phyloP scores from a whole-genome alignment of 345 rosid species.

The Anastatica hierochuntica region DNA sequence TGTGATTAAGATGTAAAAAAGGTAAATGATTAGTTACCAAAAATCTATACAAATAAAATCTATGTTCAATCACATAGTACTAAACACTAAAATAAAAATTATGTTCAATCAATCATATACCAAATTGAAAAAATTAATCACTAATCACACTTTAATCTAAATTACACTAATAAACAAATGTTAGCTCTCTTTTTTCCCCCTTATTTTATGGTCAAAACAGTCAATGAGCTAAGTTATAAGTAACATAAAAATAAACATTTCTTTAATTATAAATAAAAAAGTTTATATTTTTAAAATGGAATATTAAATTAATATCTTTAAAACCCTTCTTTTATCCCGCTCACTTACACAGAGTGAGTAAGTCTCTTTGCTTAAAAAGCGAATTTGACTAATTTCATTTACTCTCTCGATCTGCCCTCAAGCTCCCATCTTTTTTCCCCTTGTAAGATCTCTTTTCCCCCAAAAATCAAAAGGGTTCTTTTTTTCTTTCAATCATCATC shows the following conservation, averaged over 20 bases:
- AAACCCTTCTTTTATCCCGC: constrained; percentile 20
- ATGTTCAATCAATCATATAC: no score
- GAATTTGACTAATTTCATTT: constrained; percentile 21
- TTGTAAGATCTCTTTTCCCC: background rate
- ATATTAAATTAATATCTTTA: constrained; percentile 11
- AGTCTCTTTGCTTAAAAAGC: constrained; percentile 26
- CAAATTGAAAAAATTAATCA: background rate
- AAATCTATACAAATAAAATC: background rate
- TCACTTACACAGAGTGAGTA: constrained; percentile 10
- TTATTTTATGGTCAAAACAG: constrained; percentile 14
- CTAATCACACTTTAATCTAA: no score
- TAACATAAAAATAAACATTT: constrained; percentile 1
- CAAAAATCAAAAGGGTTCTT: background rate
- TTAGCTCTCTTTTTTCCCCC: background rate
- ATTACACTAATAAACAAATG: background rate
- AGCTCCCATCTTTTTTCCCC: constrained; percentile 6
- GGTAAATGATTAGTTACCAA: constrained; percentile 11
- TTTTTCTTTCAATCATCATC: background rate
- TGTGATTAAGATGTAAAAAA: constrained; percentile 1
- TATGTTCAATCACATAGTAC: constrained; percentile 2
- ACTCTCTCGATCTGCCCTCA: constrained; percentile 23
- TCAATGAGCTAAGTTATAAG: constrained; percentile 10
- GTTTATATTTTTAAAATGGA: background rate
- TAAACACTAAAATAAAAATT: no score
- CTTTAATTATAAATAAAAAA: background rate